Percentiles rank a stretch among this genome's conserved stretches.
Evolutionary conservation across 306 rosid genomes (phyloP).

Genomic region (Casuarina cunninghamiana): DNA sequence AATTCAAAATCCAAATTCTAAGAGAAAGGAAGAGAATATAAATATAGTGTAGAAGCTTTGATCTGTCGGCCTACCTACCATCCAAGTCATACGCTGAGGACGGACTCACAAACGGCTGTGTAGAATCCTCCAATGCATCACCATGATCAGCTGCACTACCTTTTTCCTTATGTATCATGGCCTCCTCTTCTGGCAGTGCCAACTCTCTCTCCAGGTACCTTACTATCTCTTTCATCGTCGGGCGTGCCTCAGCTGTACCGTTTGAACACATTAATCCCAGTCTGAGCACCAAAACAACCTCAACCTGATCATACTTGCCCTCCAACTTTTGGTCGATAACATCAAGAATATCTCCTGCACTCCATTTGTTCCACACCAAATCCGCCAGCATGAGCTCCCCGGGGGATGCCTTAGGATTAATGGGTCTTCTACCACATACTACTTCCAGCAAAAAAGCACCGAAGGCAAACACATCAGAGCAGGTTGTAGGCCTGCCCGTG

Average conservation of each 20-base stretch:
- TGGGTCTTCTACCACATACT: constrained; percentile 36
- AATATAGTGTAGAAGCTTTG: too few relatives aligned
- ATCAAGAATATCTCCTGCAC: constrained; percentile 32
- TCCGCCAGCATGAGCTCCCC: constrained; percentile 58
- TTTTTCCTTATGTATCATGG: constrained; percentile 10
- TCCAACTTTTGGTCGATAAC: constrained; percentile 42
- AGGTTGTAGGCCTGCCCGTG: too few relatives aligned
- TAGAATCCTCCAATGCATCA: constrained; percentile 20
- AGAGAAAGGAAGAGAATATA: neutral
- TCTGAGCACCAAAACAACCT: constrained; percentile 45
- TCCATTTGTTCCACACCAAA: constrained; percentile 62
- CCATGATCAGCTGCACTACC: neutral
- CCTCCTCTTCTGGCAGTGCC: constrained; percentile 26
- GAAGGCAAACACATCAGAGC: too few relatives aligned
- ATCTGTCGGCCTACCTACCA: too few relatives aligned
- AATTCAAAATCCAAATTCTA: too few relatives aligned
- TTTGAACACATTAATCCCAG: constrained; percentile 53
- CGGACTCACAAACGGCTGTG: constrained; percentile 28
- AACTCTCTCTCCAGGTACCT: constrained; percentile 50
- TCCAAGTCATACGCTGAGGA: constrained; percentile 9
- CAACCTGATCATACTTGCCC: constrained; percentile 40
- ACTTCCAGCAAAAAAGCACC: too few relatives aligned
- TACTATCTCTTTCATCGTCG: constrained; percentile 44
- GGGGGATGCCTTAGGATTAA: constrained; percentile 49
- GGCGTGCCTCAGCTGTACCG: constrained; percentile 39